These are phyloP conservation scores for Suillus placidus DNA, from an alignment of 768 basidiomycete species.

Conservation along the genomic window DNA sequence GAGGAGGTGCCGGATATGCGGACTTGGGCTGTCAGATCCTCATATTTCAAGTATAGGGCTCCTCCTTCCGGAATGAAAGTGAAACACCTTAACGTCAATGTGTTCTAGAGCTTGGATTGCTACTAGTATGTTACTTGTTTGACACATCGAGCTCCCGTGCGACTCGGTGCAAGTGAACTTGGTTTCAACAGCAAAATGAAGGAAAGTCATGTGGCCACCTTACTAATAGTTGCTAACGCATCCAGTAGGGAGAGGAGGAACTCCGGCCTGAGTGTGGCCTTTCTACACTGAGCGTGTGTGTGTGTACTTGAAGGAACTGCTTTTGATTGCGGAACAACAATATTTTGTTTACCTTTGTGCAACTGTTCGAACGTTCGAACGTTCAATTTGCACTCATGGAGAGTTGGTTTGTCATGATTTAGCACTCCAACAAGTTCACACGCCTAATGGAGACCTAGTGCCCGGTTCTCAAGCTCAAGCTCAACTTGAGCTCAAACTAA, in stretches of 20 bases:
- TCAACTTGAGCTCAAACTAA: not conserved
- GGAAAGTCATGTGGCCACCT: not conserved
- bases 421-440: not conserved
- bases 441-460: not conserved
- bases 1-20: no score
- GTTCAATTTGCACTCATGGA: no score
- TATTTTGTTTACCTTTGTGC: no score
- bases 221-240: not conserved
- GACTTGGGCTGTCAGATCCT: not conserved
- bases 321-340: no score
- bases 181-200: not conserved
- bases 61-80: not conserved
- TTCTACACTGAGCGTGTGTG: no score
- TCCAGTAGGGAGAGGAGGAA: no score
- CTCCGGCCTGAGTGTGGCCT: no score
- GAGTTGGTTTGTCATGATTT: no score
- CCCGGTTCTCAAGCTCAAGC: not conserved
- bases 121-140: not conserved
- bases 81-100: not conserved
- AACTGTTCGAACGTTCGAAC: no score
- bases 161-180: not conserved
- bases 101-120: not conserved
- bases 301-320: no score
- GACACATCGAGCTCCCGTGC: not conserved
- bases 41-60: not conserved